Conservation (phyloP, 768 basidiomycete genomes). For the Hebeloma cylindrosporum region DNA sequence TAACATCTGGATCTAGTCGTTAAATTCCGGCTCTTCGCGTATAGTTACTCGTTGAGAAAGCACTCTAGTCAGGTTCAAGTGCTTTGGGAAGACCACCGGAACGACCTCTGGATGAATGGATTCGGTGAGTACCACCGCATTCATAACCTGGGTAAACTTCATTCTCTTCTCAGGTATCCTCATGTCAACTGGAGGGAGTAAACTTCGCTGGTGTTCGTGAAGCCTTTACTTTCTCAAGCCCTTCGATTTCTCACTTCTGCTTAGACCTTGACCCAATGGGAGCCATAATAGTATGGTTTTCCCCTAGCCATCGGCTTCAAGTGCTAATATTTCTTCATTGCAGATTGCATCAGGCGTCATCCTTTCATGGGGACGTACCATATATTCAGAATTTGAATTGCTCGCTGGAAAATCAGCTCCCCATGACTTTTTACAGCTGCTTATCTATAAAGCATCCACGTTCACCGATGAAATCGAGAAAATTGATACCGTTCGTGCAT, state of each 20-base stretch:
- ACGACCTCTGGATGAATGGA: slow-evolving; percentile 84
- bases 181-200: slow-evolving; percentile 82
- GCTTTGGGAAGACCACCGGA: slow-evolving; percentile 97
- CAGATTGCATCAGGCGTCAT: slow-evolving; percentile 84
- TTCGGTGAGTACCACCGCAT: slow-evolving; percentile 51
- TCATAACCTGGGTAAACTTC: neutral
- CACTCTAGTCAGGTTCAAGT: slow-evolving; percentile 90
- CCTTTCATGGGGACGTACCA: slow-evolving; percentile 70
- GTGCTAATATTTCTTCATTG: slow-evolving; percentile 6
- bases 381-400: slow-evolving; percentile 79
- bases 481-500: slow-evolving; percentile 91
- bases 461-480: slow-evolving; percentile 85
- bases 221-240: slow-evolving; percentile 3
- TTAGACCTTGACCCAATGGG: slow-evolving; percentile 77
- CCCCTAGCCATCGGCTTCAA: neutral
- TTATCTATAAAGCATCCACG: slow-evolving; percentile 91
- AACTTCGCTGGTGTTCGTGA: slow-evolving; percentile 75
- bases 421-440: slow-evolving; percentile 83
- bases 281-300: slow-evolving; percentile 61
- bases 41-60: slow-evolving; percentile 76
- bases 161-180: slow-evolving; percentile 58
- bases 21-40: slow-evolving; percentile 85
- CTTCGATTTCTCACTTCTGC: slow-evolving; percentile 4
- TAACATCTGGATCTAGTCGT: slow-evolving; percentile 64
- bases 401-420: slow-evolving; percentile 93